Conservation (phyloP, 257 asterid species). For the Mentha longifolia region DNA sequence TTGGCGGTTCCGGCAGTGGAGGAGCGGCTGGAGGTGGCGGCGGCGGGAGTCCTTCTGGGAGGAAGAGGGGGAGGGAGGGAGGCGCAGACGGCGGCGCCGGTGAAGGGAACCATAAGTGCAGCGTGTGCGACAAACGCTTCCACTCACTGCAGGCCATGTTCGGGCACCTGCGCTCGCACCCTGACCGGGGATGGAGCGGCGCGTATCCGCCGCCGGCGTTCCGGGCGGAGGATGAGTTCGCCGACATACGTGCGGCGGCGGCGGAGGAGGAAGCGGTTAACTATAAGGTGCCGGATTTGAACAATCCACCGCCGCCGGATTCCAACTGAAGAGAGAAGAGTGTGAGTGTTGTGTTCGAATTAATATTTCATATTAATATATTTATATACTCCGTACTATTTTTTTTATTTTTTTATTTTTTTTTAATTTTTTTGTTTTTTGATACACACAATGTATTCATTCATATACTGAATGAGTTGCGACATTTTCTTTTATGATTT, state of each 20-base stretch:
- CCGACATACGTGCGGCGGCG: not conserved
- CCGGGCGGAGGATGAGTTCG: not conserved
- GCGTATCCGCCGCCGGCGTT: not conserved
- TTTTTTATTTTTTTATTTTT: too few relatives aligned
- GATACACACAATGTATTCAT: too few relatives aligned
- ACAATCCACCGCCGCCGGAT: not conserved
- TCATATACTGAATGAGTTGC: too few relatives aligned
- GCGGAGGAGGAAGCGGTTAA: not conserved
- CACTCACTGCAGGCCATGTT: not conserved
- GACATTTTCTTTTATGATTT: too few relatives aligned
- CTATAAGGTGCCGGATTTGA: not conserved
- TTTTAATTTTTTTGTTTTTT: too few relatives aligned
- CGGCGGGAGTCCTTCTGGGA: not conserved
- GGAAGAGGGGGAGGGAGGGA: not conserved
- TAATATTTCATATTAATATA: too few relatives aligned
- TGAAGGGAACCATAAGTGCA: not conserved
- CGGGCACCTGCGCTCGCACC: not conserved
- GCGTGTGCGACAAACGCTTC: not conserved
- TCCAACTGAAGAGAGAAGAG: not conserved
- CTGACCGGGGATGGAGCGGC: not conserved
- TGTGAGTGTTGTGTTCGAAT: too few relatives aligned
- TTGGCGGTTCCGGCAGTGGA: not conserved
- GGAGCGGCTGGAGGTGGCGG: not conserved
- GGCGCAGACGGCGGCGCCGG: not conserved
- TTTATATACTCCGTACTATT: too few relatives aligned